Evolutionary conservation across 2,329 filamentous ascomycete species (phyloP).

Genomic region (Colletotrichum camelliae): DNA sequence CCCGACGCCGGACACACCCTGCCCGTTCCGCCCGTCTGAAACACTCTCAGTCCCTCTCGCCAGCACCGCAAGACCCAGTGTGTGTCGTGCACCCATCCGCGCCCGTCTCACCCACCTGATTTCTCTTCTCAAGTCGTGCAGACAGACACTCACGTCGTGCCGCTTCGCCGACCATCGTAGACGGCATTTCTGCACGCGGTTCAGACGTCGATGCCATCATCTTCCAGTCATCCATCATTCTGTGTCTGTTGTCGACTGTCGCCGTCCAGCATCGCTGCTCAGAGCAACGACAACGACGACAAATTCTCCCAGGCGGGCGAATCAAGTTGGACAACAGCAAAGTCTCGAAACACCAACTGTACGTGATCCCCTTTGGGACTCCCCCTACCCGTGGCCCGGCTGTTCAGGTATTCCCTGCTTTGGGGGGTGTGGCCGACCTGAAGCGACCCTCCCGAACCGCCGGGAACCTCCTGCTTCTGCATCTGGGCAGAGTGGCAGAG

Average conservation of each 20-base stretch:
- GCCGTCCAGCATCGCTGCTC: background rate
- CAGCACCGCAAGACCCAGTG: slow-evolving; percentile 15
- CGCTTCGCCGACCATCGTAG: slow-evolving; percentile 3
- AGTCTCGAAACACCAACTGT: slow-evolving; percentile 48
- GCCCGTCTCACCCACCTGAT: slow-evolving; percentile 11
- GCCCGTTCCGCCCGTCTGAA: slow-evolving; percentile 43
- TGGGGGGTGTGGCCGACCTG: slow-evolving; percentile 24
- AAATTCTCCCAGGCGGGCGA: slow-evolving; percentile 18
- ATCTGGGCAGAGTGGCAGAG: slow-evolving; percentile 27
- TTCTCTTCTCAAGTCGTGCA: slow-evolving; percentile 1
- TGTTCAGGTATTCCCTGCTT: slow-evolving; percentile 34
- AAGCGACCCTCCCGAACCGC: slow-evolving; percentile 27
- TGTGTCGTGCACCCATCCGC: slow-evolving; percentile 20
- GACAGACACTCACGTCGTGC: background rate
- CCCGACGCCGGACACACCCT: slow-evolving; percentile 24
- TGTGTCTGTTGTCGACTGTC: background rate
- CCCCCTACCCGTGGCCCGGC: slow-evolving; percentile 36
- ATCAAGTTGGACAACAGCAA: slow-evolving; percentile 29
- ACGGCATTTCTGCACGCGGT: background rate
- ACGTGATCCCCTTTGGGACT: slow-evolving; percentile 40
- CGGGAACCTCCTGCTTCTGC: slow-evolving; percentile 27
- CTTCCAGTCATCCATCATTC: background rate
- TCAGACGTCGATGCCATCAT: slow-evolving; percentile 13
- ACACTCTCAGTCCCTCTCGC: slow-evolving; percentile 33
- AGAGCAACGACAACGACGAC: slow-evolving; percentile 10